Evolutionary conservation across 2,329 filamentous ascomycete species (phyloP).

Genomic region (Cladosporium sp.): DNA sequence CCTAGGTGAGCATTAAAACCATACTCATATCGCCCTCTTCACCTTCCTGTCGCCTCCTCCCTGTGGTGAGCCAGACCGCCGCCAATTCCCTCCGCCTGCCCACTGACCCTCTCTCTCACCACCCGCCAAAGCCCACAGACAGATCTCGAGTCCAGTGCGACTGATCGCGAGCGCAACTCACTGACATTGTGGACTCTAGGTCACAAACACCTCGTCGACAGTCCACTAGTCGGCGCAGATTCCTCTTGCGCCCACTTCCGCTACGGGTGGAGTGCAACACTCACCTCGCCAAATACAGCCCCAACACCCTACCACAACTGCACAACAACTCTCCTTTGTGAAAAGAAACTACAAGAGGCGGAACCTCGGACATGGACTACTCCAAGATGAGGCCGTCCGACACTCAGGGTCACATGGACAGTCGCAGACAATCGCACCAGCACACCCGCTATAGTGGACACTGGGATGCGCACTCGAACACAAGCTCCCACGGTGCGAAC

Average conservation of each 20-base stretch:
- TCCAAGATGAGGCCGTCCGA: slow-evolving; percentile 2
- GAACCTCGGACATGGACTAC: slow-evolving; percentile 5
- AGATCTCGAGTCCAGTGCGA: not conserved
- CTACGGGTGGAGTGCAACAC: slow-evolving; percentile 1
- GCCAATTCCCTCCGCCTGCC: not conserved
- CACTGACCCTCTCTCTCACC: not conserved
- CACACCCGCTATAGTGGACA: slow-evolving; percentile 13
- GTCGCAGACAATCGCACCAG: slow-evolving; percentile 10
- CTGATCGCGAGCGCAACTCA: not conserved
- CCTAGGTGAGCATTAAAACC: slow-evolving; percentile 23
- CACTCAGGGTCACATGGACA: slow-evolving; percentile 8
- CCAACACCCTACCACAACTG: slow-evolving; percentile 3
- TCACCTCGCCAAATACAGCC: not conserved
- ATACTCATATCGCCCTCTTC: slow-evolving; percentile 4
- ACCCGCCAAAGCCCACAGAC: not conserved
- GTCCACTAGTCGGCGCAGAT: slow-evolving; percentile 1
- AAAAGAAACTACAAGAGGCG: slow-evolving; percentile 1
- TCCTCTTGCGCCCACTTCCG: slow-evolving; percentile 13
- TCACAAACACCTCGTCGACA: not conserved
- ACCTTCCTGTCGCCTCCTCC: slow-evolving; percentile 17
- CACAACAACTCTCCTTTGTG: not conserved
- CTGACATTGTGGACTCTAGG: not conserved
- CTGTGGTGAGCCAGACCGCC: slow-evolving; percentile 13
- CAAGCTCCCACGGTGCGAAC: slow-evolving; percentile 9
- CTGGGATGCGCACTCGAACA: slow-evolving; percentile 9